Conservation (phyloP, 1,284 basidiomycete species). For the Fomes fomentarius region DNA sequence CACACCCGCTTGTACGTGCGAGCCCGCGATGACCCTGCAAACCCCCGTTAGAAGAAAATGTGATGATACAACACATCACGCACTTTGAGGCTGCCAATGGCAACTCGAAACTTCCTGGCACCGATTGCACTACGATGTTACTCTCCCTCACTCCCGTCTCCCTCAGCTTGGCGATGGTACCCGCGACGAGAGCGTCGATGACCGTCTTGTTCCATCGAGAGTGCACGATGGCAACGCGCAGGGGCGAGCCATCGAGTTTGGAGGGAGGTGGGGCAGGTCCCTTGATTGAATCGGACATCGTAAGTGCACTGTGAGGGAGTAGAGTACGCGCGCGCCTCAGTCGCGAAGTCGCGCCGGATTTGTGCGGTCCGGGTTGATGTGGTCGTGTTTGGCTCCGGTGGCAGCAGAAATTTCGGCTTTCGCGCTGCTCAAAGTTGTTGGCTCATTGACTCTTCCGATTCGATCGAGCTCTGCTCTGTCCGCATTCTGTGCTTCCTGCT, state of each 20-base stretch:
- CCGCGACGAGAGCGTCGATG: constrained; percentile 83
- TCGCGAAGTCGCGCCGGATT: background rate
- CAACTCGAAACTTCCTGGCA: constrained; percentile 95
- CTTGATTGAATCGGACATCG: constrained; percentile 68
- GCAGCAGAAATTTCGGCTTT: constrained; percentile 23
- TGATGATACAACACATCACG: too few relatives aligned
- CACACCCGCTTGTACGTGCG: constrained; percentile 76
- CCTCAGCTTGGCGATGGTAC: constrained; percentile 78
- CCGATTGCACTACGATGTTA: constrained; percentile 90
- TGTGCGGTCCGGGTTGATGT: constrained; percentile 6
- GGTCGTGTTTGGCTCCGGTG: constrained; percentile 15
- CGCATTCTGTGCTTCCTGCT: background rate
- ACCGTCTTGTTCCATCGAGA: constrained; percentile 91
- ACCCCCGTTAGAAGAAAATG: too few relatives aligned
- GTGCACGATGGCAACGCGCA: constrained; percentile 90
- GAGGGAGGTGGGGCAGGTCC: constrained; percentile 67
- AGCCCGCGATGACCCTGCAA: constrained; percentile 79
- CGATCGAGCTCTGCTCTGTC: constrained; percentile 1
- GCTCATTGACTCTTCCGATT: too few relatives aligned
- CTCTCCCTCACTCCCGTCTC: constrained; percentile 85
- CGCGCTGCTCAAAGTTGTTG: constrained; percentile 18
- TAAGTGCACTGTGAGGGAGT: constrained; percentile 15
- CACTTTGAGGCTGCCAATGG: constrained; percentile 84
- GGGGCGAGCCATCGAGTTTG: constrained; percentile 74
- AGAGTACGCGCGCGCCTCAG: background rate